Evolutionary conservation across 2,329 filamentous ascomycete genomes (phyloP).

Genomic region (Cytospora piceicola): DNA sequence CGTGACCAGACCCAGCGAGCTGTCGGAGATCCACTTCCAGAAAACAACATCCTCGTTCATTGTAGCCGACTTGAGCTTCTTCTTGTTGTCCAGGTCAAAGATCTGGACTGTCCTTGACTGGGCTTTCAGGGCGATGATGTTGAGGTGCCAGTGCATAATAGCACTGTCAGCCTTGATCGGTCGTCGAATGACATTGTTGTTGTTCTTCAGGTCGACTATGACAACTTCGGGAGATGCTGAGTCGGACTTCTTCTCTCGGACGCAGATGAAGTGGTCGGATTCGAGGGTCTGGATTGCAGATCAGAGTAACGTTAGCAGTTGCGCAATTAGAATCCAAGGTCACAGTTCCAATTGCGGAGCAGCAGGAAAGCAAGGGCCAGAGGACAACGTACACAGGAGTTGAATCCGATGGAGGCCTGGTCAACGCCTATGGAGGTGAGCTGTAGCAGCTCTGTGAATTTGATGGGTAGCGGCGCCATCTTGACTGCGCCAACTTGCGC

Average conservation of each 20-base stretch:
- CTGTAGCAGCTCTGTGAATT: slow-evolving; percentile 48
- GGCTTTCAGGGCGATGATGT: slow-evolving; percentile 96
- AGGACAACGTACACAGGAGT: slow-evolving; percentile 72
- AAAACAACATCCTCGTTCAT: slow-evolving; percentile 98
- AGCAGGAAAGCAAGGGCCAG: slow-evolving; percentile 25
- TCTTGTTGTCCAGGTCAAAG: slow-evolving; percentile 90
- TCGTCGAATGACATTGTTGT: slow-evolving; percentile 90
- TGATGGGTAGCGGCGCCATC: slow-evolving; percentile 46
- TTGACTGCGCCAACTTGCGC: slow-evolving; percentile 41
- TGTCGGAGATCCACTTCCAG: slow-evolving; percentile 99
- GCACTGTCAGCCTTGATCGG: slow-evolving; percentile 99
- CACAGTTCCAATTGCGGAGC: slow-evolving; percentile 11
- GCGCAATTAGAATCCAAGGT: slow-evolving; percentile 32
- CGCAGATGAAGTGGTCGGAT: slow-evolving; percentile 94
- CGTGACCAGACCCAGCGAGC: slow-evolving; percentile 85
- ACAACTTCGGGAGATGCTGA: slow-evolving; percentile 88
- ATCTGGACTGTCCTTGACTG: slow-evolving; percentile 95
- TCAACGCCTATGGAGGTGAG: slow-evolving; percentile 44
- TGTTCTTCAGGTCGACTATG: slow-evolving; percentile 97
- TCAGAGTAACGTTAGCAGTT: slow-evolving; percentile 26
- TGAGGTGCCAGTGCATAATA: slow-evolving; percentile 97
- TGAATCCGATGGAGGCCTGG: slow-evolving; percentile 71
- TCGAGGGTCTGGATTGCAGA: slow-evolving; percentile 76
- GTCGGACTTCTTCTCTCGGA: slow-evolving; percentile 90
- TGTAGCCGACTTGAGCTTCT: slow-evolving; percentile 93